Evolutionary conservation across 2,329 filamentous ascomycete genomes (phyloP), one percentile per base, ranked within the genome.

Genomic region (Harringtonia aguacate): DNA sequence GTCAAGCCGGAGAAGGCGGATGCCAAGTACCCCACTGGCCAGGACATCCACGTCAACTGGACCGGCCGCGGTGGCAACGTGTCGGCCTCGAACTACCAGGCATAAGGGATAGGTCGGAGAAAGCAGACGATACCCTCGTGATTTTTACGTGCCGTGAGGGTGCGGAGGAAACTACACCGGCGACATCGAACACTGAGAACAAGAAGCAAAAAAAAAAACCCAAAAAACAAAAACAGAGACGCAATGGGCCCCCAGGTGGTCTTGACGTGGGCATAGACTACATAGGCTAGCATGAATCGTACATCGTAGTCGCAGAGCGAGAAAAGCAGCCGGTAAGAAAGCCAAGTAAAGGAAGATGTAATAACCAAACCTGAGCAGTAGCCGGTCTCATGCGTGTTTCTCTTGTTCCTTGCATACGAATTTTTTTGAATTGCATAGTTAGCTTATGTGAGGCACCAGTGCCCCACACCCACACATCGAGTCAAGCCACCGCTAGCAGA

Each of bases 1-100:
- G 78, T 92, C 70, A 90, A 92, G 82, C 84, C 86, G 49, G 84
- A 90, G 70, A 60, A 57, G 53, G 84, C 84, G 56, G 84, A 60
- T 65, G 79, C 73, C 46, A 88, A 87, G 70, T 94, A 94, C 74
- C 83, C 81, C 54, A 79, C 75, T 57, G 87, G 82, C 66, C 72
- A 88, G 72, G 80, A 97, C 67, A 92, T 90, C 63, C 92, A 98
- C 79, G 88, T 97, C 68, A 98, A 98, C 86, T 98, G 92, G 92
- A 98, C 92, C 57, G 92, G 92, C 59, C 85, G 92, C 65, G 92
- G 92, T 63, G 92, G 92, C 62, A 92, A 97, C 64, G 85, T 98
- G 54, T 95, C 88, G 57, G 92, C 92, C 59, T 95, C 89, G 42
- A 97, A 89, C 56, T 98, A 98, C 78, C 85, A 88, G 71, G 92